Base-by-base conservation (phyloP, 1,139 yeast genomes). In the Kodamaea arcana region DNA sequence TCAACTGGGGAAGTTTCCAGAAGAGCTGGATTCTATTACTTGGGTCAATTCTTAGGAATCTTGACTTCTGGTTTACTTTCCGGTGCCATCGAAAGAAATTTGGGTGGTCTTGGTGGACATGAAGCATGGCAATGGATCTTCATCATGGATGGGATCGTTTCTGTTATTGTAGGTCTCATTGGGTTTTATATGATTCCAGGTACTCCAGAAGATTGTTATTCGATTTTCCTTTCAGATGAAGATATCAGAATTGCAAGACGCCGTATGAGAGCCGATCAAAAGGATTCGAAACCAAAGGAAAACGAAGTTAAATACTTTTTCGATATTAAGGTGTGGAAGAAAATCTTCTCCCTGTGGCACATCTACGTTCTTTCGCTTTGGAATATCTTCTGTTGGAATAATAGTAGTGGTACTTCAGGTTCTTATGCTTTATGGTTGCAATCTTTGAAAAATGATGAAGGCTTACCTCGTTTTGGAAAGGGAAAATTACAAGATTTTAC, bases 51-150 rank as follows among this genome's bases (percentile, higher is more conserved):
- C 53, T 57, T 80, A 15, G 88, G 88, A 9, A 59, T 73, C 17
- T 56, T 80, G 49, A 75, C 84, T 4, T 70, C 83, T 4, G 85
- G 87, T 29, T 69, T 79, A 33, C 58, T 82, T 23, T 81, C 82
- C 34, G 75, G 82, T n/a, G 75, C 80, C 6, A 73, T 80, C 31
- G 75, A 62, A 47, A 57, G 72, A 32, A 47, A 56, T 17, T 54
- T 82, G 47, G 60, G 67, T 36, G 78, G 76, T 21, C 55, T 53
- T 4, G 54, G 56, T 37, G 82, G 84, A 1, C 58, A 76, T 23
- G 68, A 60, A 23, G 78, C 84, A 10, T 82, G 88, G 88, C 71
- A 80, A 58, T 82, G 88, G 87, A 75, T 79, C 58, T 82, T 78
- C 50, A 72, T 83, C 40, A 69, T 82, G 43, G 87, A 82, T 54